Evolutionary conservation across 768 basidiomycete species (phyloP), one percentile per base, ranked within the genome.

Genomic region (Mycena metata): DNA sequence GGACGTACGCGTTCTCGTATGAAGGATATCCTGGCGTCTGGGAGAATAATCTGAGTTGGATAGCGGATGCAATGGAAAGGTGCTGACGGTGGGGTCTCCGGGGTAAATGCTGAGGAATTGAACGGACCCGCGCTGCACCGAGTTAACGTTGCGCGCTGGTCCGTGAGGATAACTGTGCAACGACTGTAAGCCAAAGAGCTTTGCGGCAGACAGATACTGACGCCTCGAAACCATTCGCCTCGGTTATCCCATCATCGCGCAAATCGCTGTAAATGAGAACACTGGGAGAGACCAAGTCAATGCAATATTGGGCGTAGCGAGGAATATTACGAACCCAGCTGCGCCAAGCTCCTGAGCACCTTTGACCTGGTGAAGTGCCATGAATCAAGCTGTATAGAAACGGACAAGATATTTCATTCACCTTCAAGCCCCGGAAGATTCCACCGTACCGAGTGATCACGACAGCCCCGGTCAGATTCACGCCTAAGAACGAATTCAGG

Each of bases 381-480:
- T 70, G 24, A 39, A 57, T 16, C 30, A 35, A 33, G 36, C 21
- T 21, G 5, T 36, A 55, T 30, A 5, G 1, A 23, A 6, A 13
- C 12, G 16, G 33, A 26, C n/a, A 11, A 10, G 60, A 57, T 24
- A 54, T 15, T 39, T 46, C 6, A 36, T 45, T 16, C 60, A 86
- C 84, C 83, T 92, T 94, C 39, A 94, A 80, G 1, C 92, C 92
- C 64, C 92, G 86, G 83, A 92, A 92, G 60, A 84, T 81, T 5
- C 82, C 81, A 9, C 86, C 87, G 73, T 91, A 92, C 39, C 90
- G 85, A 42, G 83, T 83, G 42, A 92, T 77, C 5, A 86, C 89
- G 64, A 93, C 86, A 51, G 84, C 82, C 49, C 88, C 89, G 21
- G 79, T 85, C 63, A 91, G 77, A 65, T 90, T 79, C 60, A 91